A percentile compares a stretch with the other conserved stretches of the same genome.
phyloP scores from a whole-genome alignment of 768 basidiomycete species.

The Lactifluus piperatus region DNA sequence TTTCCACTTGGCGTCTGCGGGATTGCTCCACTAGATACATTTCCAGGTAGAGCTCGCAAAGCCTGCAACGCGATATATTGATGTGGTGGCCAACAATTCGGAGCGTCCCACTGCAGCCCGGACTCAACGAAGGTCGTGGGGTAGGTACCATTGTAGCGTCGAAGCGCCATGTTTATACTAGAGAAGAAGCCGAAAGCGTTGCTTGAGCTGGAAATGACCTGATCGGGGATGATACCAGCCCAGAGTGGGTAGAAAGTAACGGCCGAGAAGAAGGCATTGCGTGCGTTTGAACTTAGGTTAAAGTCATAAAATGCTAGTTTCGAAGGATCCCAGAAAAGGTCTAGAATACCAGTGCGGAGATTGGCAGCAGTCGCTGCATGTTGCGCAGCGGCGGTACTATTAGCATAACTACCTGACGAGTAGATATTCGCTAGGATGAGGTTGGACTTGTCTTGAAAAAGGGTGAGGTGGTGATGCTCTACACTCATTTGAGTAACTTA shows the following conservation, averaged over 20 bases:
- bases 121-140: conserved; percentile 72
- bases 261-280: conserved; percentile 55
- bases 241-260: conserved; percentile 83
- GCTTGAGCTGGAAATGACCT: conserved; percentile 41
- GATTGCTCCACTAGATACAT: conserved; percentile 51
- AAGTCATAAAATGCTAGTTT: conserved; percentile 90
- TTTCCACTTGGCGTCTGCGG: conserved; percentile 41
- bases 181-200: conserved; percentile 70
- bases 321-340: conserved; percentile 75
- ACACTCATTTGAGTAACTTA: conserved; percentile 30
- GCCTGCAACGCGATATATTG: conserved; percentile 76
- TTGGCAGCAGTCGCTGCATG: conserved; percentile 50
- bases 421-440: conserved; percentile 55
- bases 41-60: conserved; percentile 64
- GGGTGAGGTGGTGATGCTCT: not conserved
- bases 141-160: conserved; percentile 77
- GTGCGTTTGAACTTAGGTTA: conserved; percentile 58
- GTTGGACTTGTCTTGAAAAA: conserved; percentile 51
- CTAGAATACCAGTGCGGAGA: conserved; percentile 65
- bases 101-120: conserved; percentile 82
- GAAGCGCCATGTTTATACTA: conserved; percentile 66
- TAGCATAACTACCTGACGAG: conserved; percentile 27
- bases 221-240: conserved; percentile 71
- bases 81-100: conserved; percentile 83
- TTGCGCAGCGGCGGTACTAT: conserved; percentile 33